A percentile compares a stretch with the other conserved stretches of the same genome.
Evolutionary conservation across 345 rosid species (phyloP).

Genomic region (thale cress (Arabidopsis thaliana)): TAIR10.1 NC_003071.7:10897001-10897500

Average conservation of each 20-base stretch:
- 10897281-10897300: background rate
- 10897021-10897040: conserved; percentile 70
- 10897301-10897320: background rate
- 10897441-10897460: conserved; percentile 57
- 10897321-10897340: conserved; percentile 50
- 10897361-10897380: conserved; percentile 83
- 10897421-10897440: conserved; percentile 55
- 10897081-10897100: background rate
- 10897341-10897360: conserved; percentile 78
- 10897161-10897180: conserved; percentile 89
- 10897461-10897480: conserved; percentile 67
- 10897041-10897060: conserved; percentile 61
- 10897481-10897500: conserved; percentile 60
- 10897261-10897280: background rate
- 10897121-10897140: background rate
- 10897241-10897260: conserved; percentile 49
- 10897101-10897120: background rate
- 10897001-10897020: conserved; percentile 72
- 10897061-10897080: conserved; percentile 68
- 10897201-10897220: conserved; percentile 65
- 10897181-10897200: conserved; percentile 67
- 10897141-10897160: conserved; percentile 15
- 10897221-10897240: conserved; percentile 76
- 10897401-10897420: conserved; percentile 73
- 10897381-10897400: conserved; percentile 55